Base-by-base conservation (phyloP, 2,329 filamentous ascomycete species). In the Trematosphaeria pertusa region DNA sequence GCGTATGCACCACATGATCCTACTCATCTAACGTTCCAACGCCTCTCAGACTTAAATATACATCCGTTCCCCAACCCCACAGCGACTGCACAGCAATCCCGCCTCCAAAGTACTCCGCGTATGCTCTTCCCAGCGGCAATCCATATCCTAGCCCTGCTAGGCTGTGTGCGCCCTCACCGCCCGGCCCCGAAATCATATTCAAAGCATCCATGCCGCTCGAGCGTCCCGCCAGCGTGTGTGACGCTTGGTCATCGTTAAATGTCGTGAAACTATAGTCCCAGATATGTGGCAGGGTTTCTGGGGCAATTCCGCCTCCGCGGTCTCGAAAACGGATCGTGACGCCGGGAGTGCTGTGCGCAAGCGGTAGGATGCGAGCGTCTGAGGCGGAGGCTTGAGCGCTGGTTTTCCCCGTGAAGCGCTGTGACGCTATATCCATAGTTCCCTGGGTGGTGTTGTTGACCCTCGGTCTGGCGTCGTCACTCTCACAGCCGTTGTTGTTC, bases 201-300 rank as follows among this genome's bases (percentile, higher is more conserved):
- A 97, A 74, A 0, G 88, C 89, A 63, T 89, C 86, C 65, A 84
- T 79, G 17, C 64, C 67, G 22, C 54, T 64, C 10, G 52, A 50
- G 34, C 74, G 71, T 26, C 74, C 69, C 10, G 75, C 71, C 64
- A 59, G 78, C 66, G 56, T 82, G 73, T 43, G 58, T 5, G 71
- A 69, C 9, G 75, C 75, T 50, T 79, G 71, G 31, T 87, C 81
- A 17, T 90, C 89, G 46, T 84, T 87, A 72, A 97, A 97, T 0
- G 94, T 99, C 15, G 93, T 97, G 70, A 97, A 99, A 53, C 89
- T 94, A 71, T 97, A 99, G 5, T 91, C 92, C 92, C 94, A 99
- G 48, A 99, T 92, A 58, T 93, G 87, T 4, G 87, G 86, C 24
- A 94, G 76, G 20, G 94, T 87, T 12, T 92, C 89, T 0, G 92